These are phyloP conservation scores for Blastomyces gilchristii DNA, from an alignment of 2,329 filamentous ascomycete genomes.

Conservation along the genomic window DNA sequence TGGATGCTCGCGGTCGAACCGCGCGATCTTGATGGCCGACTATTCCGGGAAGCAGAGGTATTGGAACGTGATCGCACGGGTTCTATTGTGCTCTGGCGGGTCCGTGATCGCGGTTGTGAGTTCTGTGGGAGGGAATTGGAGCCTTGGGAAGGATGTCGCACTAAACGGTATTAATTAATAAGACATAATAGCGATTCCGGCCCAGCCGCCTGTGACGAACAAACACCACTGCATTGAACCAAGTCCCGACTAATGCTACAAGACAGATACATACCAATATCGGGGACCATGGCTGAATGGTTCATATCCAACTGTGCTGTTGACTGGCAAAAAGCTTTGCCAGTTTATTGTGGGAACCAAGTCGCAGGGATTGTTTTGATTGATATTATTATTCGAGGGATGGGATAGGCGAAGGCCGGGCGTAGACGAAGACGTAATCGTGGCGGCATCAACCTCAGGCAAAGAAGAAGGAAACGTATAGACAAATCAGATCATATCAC, in stretches of 20 bases:
- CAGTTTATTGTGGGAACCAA: slow-evolving; percentile 12
- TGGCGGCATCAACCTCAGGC: background rate
- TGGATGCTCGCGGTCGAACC: slow-evolving; percentile 40
- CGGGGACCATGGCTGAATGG: slow-evolving; percentile 23
- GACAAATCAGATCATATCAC: background rate
- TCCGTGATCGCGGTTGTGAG: slow-evolving; percentile 30
- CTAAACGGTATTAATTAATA: slow-evolving; percentile 14
- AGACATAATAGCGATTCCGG: background rate
- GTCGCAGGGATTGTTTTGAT: slow-evolving; percentile 7
- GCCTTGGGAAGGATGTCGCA: slow-evolving; percentile 28
- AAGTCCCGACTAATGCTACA: background rate
- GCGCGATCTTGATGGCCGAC: slow-evolving; percentile 36
- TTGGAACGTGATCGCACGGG: slow-evolving; percentile 34
- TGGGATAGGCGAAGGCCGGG: background rate
- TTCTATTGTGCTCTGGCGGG: slow-evolving; percentile 34
- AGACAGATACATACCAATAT: slow-evolving; percentile 22
- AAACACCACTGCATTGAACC: background rate
- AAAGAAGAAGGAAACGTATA: background rate
- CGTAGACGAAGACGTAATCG: background rate
- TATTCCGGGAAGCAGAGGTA: slow-evolving; percentile 30
- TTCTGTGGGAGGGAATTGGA: slow-evolving; percentile 31
- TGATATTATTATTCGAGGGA: background rate
- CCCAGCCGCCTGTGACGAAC: background rate
- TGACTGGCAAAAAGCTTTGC: background rate
- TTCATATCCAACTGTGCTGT: slow-evolving; percentile 11